phyloP scores from a whole-genome alignment of 202 grass and related monocot genomes.

The Digitaria exilis region DNA sequence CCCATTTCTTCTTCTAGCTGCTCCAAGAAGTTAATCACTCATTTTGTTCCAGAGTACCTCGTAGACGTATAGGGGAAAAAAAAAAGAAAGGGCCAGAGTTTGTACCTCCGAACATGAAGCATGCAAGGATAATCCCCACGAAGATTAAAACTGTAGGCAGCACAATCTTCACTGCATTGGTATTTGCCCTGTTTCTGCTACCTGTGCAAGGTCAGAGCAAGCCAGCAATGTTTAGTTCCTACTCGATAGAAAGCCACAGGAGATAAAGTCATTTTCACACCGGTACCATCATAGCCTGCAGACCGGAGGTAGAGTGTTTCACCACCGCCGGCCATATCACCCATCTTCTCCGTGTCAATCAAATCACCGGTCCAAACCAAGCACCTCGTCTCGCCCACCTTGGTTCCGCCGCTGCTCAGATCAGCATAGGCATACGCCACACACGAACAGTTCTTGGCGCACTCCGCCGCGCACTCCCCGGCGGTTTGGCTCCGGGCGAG shows the following conservation, averaged over 20 bases:
- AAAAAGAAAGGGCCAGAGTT: not conserved
- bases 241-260: not conserved
- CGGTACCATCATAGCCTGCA: not conserved
- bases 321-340: not conserved
- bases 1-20: not conserved
- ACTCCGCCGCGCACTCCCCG: not conserved
- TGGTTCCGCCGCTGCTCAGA: not conserved
- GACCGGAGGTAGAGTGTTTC: not conserved
- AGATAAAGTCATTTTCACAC: not conserved
- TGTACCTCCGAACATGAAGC: constrained; percentile 26
- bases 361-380: not conserved
- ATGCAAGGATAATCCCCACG: not conserved
- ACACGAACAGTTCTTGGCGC: constrained; percentile 9
- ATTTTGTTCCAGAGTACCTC: not conserved
- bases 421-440: constrained; percentile 2
- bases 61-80: too few species aligned
- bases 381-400: not conserved
- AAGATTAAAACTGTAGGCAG: not conserved
- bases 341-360: not conserved
- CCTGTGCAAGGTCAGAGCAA: not conserved
- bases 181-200: not conserved
- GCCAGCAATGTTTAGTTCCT: not conserved
- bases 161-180: not conserved
- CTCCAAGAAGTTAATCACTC: not conserved
- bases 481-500: not conserved